Percentiles rank a stretch among this genome's conserved stretches.
These are phyloP conservation scores for Nigrospora oryzae DNA, from an alignment of 2,329 filamentous ascomycete genomes.

Conservation along the genomic window DNA sequence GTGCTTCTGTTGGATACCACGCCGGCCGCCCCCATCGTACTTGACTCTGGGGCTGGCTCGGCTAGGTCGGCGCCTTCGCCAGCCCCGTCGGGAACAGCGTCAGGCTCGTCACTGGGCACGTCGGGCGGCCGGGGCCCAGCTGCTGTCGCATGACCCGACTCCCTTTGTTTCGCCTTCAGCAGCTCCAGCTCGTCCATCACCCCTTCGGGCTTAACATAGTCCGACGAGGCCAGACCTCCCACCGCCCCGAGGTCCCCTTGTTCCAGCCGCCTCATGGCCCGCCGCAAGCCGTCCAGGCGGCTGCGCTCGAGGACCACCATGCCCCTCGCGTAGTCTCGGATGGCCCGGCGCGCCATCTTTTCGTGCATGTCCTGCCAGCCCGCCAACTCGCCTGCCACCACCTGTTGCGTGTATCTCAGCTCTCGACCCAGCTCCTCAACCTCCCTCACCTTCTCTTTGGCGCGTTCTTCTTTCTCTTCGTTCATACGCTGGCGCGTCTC, in stretches of 20 bases:
- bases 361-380: slow-evolving; percentile 91
- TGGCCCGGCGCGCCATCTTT: slow-evolving; percentile 63
- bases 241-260: slow-evolving; percentile 11
- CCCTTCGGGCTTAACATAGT: background rate
- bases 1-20: background rate
- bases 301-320: slow-evolving; percentile 77
- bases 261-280: slow-evolving; percentile 62
- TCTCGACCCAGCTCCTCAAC: slow-evolving; percentile 70
- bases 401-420: slow-evolving; percentile 84
- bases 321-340: slow-evolving; percentile 66
- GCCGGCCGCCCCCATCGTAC: slow-evolving; percentile 1
- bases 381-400: slow-evolving; percentile 83
- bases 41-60: background rate
- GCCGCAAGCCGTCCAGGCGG: slow-evolving; percentile 69
- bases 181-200: background rate
- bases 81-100: too few relatives aligned
- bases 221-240: background rate
- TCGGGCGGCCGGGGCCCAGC: too few relatives aligned
- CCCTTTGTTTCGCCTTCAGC: background rate
- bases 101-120: too few relatives aligned
- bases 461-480: slow-evolving; percentile 77
- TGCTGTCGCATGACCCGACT: background rate
- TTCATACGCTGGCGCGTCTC: slow-evolving; percentile 77
- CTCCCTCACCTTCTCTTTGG: slow-evolving; percentile 61
- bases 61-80: too few relatives aligned